Percentiles rank a stretch among this genome's conserved stretches.
Evolutionary conservation across 306 rosid species (phyloP).

Genomic region (Begonia masoniana): DNA sequence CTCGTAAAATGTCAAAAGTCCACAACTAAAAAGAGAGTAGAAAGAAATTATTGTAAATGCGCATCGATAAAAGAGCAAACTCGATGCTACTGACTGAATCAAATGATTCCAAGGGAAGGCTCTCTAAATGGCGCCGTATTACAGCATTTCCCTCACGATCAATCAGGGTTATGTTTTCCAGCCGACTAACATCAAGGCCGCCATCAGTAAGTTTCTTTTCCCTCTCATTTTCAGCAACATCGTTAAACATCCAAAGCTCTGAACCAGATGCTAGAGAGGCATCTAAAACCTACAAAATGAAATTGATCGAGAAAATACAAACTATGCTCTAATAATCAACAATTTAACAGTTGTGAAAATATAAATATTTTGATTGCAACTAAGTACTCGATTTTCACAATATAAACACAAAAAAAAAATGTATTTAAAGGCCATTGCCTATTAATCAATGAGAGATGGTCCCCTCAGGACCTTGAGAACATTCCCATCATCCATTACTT

Average conservation of each 20-base stretch:
- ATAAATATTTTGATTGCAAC: constrained; percentile 7
- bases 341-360: constrained; percentile 2
- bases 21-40: not conserved
- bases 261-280: constrained; percentile 75
- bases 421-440: constrained; percentile 4
- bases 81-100: constrained; percentile 58
- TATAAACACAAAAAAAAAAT: constrained; percentile 5
- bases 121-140: constrained; percentile 80
- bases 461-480: constrained; percentile 18
- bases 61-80: not conserved
- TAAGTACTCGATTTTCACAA: constrained; percentile 9
- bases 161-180: constrained; percentile 63
- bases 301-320: not conserved
- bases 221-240: constrained; percentile 76
- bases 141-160: constrained; percentile 92
- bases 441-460: constrained; percentile 13
- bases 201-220: constrained; percentile 75
- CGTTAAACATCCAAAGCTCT: constrained; percentile 97
- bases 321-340: not conserved
- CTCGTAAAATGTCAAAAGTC: constrained; percentile 10
- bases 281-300: constrained; percentile 52
- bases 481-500: constrained; percentile 22
- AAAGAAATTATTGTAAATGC: not conserved
- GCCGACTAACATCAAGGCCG: constrained; percentile 62
- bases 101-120: constrained; percentile 83